Conservation (phyloP, 2,329 filamentous ascomycete species). For the Colletotrichum sp. region DNA sequence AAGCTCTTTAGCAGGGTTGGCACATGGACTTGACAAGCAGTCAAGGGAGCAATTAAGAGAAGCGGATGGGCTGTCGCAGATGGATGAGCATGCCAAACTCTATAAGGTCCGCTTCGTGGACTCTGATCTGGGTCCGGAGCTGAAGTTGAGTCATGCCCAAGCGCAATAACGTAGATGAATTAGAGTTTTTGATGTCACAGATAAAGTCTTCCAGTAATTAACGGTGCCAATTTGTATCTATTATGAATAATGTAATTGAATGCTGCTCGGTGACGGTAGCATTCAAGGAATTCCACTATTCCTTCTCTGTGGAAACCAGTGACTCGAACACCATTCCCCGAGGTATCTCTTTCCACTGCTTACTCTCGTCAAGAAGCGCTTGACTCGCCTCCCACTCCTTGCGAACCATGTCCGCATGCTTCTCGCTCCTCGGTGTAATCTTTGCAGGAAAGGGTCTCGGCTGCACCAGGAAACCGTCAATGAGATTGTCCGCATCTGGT, state of each 20-base stretch:
- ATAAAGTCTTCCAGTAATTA: background rate
- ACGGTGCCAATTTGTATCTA: background rate
- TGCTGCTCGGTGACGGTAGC: background rate
- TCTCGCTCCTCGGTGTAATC: conserved; percentile 8
- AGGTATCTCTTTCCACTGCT: conserved; percentile 7
- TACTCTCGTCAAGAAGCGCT: background rate
- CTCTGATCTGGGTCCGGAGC: background rate
- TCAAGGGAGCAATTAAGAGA: background rate
- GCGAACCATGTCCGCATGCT: background rate
- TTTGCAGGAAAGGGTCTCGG: conserved; percentile 7
- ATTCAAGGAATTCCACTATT: background rate
- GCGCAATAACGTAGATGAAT: background rate
- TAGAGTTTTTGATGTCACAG: background rate
- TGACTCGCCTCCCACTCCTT: background rate
- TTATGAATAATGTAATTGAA: background rate
- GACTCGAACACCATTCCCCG: background rate
- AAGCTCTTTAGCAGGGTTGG: background rate
- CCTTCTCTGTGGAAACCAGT: background rate
- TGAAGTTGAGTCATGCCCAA: background rate
- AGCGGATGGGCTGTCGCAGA: background rate
- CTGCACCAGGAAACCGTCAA: background rate
- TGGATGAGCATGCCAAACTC: background rate
- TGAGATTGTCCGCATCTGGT: conserved; percentile 32
- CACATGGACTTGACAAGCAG: background rate
- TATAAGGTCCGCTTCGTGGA: background rate